These are phyloP conservation scores for Dioszegia aurantiaca DNA, from an alignment of 768 basidiomycete genomes.

Conservation along the genomic window DNA sequence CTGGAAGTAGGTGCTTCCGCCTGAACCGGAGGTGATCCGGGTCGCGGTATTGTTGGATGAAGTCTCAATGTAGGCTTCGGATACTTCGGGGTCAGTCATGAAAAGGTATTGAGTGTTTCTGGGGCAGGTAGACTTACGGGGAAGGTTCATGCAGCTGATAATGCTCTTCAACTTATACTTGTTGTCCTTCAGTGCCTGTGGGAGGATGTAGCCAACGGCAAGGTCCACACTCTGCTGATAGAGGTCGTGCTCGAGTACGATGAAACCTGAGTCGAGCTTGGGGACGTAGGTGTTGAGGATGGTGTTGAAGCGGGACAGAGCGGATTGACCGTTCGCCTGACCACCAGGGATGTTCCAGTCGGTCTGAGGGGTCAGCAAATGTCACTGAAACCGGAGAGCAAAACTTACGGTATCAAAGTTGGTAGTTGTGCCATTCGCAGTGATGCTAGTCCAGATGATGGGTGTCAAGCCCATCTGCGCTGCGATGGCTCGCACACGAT, in stretches of 20 bases:
- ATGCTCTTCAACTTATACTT: constrained; percentile 75
- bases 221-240: constrained; percentile 81
- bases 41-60: constrained; percentile 61
- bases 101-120: too few species aligned
- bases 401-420: constrained; percentile 63
- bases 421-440: constrained; percentile 57
- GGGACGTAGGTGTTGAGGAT: constrained; percentile 66
- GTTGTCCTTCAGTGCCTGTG: constrained; percentile 66
- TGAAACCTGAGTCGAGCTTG: constrained; percentile 69
- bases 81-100: constrained; percentile 37
- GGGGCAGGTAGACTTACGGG: constrained; percentile 30
- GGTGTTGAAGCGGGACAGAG: constrained; percentile 66
- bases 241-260: constrained; percentile 76
- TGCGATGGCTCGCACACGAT: constrained; percentile 78
- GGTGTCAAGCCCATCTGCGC: constrained; percentile 77
- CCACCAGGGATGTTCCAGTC: constrained; percentile 81
- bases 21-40: constrained; percentile 28
- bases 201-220: constrained; percentile 80
- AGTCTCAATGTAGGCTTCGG: constrained; percentile 77
- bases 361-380: constrained; percentile 51
- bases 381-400: constrained; percentile 43
- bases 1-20: constrained; percentile 41
- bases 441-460: constrained; percentile 71
- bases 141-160: constrained; percentile 61
- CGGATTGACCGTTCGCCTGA: constrained; percentile 59